These are phyloP conservation scores for Aspergillus tamarii DNA, from an alignment of 2,329 filamentous ascomycete species.

Conservation along the genomic window DNA sequence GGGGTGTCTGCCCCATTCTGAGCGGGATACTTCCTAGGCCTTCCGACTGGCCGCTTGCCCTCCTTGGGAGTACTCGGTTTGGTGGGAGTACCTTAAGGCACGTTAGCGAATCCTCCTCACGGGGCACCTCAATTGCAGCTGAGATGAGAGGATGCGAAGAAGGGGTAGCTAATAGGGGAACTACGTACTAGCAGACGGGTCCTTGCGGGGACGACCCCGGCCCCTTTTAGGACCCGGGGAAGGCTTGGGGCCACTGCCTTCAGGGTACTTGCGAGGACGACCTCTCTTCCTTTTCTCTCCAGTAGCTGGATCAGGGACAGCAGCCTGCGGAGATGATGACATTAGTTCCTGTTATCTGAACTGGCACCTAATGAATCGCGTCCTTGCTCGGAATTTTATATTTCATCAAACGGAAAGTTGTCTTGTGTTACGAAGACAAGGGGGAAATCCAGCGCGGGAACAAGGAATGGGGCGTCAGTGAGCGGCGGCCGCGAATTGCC, in stretches of 20 bases:
- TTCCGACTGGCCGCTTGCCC: slow-evolving; percentile 26
- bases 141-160: not conserved
- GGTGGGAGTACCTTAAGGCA: slow-evolving; percentile 16
- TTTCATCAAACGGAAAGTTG: not conserved
- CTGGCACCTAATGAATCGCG: not conserved
- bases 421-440: slow-evolving; percentile 4
- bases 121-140: not conserved
- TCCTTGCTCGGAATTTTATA: not conserved
- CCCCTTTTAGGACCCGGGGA: slow-evolving; percentile 36
- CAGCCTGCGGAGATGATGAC: slow-evolving; percentile 15
- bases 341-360: slow-evolving; percentile 12
- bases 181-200: slow-evolving; percentile 21
- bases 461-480: slow-evolving; percentile 13
- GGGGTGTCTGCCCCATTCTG: slow-evolving; percentile 22
- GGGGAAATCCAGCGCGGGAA: slow-evolving; percentile 10
- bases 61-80: slow-evolving; percentile 24
- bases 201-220: slow-evolving; percentile 37
- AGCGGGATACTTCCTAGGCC: slow-evolving; percentile 27
- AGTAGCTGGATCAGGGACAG: slow-evolving; percentile 22
- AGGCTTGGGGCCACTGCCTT: slow-evolving; percentile 26
- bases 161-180: not conserved
- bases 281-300: slow-evolving; percentile 38
- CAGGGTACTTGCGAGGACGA: slow-evolving; percentile 38
- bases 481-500: slow-evolving; percentile 16
- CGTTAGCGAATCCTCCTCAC: slow-evolving; percentile 4